Evolutionary conservation across 31 red algal species (phyloP).

Genomic region (Porphyra umbilicalis): DNA sequence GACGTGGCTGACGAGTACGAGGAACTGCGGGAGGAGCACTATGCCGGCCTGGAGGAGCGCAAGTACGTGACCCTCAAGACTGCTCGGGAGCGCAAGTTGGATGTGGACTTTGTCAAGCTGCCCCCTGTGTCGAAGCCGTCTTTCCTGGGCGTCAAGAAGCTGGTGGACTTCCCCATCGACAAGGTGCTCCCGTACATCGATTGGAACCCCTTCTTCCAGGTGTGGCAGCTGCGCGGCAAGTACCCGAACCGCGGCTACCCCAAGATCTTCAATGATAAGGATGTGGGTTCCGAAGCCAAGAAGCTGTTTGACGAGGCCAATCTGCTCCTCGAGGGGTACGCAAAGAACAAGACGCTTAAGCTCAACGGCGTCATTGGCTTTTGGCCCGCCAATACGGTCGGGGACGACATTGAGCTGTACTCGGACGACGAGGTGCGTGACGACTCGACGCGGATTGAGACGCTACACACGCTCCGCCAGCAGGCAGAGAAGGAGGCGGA

Average conservation of each 20-base stretch:
- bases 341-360: slow-evolving; percentile 46
- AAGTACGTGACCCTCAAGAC: slow-evolving; percentile 49
- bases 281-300: slow-evolving; percentile 66
- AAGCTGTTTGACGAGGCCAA: slow-evolving; percentile 78
- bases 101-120: slow-evolving; percentile 53
- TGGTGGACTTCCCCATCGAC: slow-evolving; percentile 51
- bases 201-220: slow-evolving; percentile 94
- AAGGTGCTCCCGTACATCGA: slow-evolving; percentile 59
- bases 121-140: slow-evolving; percentile 29
- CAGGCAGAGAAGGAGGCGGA: slow-evolving; percentile 79
- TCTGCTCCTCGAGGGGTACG: slow-evolving; percentile 38
- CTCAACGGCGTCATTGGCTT: slow-evolving; percentile 64
- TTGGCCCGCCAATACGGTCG: slow-evolving; percentile 69
- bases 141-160: slow-evolving; percentile 28
- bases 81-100: slow-evolving; percentile 38
- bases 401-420: slow-evolving; percentile 79
- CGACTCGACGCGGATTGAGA: slow-evolving; percentile 14
- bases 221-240: slow-evolving; percentile 88
- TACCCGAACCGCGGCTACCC: slow-evolving; percentile 87
- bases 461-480: slow-evolving; percentile 60
- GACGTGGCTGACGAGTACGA: slow-evolving; percentile 84
- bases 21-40: slow-evolving; percentile 73
- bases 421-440: slow-evolving; percentile 34
- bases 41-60: slow-evolving; percentile 66
- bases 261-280: slow-evolving; percentile 82